Percentiles rank a stretch among this genome's conserved stretches.
phyloP scores from a whole-genome alignment of 305 asterid species.

The Fraxinus dipetala region DNA sequence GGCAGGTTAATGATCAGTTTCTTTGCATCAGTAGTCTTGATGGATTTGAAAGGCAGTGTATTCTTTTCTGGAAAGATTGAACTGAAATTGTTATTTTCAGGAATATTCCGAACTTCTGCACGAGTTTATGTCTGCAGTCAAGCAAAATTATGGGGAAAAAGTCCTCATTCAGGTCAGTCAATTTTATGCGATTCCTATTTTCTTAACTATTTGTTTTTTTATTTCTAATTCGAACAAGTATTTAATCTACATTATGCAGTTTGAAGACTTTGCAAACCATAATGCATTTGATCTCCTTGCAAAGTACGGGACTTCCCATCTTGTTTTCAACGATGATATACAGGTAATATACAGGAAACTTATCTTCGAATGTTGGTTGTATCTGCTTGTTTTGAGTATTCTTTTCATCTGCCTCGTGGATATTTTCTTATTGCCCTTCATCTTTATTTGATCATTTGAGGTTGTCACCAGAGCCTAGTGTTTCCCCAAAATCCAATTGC shows the following conservation, averaged over 20 bases:
- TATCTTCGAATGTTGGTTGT: background rate
- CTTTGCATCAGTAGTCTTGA: background rate
- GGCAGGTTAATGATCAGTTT: slow-evolving; percentile 33
- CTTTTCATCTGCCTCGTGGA: background rate
- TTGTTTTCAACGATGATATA: slow-evolving; percentile 52
- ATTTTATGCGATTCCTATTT: background rate
- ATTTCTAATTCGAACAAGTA: background rate
- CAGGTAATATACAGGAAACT: slow-evolving; percentile 32
- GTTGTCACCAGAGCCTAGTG: background rate
- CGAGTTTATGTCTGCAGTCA: slow-evolving; percentile 37
- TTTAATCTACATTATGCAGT: slow-evolving; percentile 27
- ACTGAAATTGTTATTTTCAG: slow-evolving; percentile 20
- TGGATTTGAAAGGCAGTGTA: background rate
- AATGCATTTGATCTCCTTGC: slow-evolving; percentile 52
- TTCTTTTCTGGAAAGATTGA: background rate
- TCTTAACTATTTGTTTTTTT: background rate
- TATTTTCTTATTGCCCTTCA: background rate
- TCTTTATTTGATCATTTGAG: background rate
- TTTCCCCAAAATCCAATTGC: background rate
- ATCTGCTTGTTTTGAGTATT: background rate
- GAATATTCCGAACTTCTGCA: slow-evolving; percentile 48
- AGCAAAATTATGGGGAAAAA: slow-evolving; percentile 12
- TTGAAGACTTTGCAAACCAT: slow-evolving; percentile 56
- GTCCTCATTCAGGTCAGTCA: slow-evolving; percentile 47
- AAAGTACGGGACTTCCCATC: slow-evolving; percentile 44